Evolutionary conservation across 1,284 basidiomycete species (phyloP), one percentile per base, ranked within the genome.

Genomic region (Puccinia hordei): DNA sequence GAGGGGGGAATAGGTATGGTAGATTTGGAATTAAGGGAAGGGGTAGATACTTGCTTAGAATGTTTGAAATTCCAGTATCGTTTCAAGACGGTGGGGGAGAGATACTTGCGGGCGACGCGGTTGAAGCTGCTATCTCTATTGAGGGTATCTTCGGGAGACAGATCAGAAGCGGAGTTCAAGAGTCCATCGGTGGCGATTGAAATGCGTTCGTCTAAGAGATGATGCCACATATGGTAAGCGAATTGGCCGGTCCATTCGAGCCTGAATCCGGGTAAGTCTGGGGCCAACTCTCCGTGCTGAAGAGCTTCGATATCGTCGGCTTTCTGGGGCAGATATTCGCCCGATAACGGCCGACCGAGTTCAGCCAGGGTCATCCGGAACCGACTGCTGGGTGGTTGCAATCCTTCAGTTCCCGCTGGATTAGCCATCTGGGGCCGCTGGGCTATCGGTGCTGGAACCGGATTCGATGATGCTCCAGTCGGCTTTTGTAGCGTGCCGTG

Each of bases 221-320:
- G 76, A 72, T 79, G 76, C 76, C 76, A 79, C 76, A 79, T 79
- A 41, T 79, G 76, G 61, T 79, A 79, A 17, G 76, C 76, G 53
- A 44, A 79, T 72, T 79, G 76, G 30, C 66, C 66, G 27, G 76
- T 69, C 33, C 61, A 65, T 68, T 77, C 74, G 17, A 77, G 38
- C 22, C 65, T 22, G 44, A 79, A 79, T 8, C 65, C 65, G n/a
- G 76, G 35, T 59, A 38, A 30, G 33, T 71, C 68, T 1, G 66
- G 76, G n/a, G 53, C 65, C n/a, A 33, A 15, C 71, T 69, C 76
- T 6, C 63, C 74, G 44, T 75, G 73, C 30, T 77, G 74, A 6
- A 66, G 41, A 30, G 24, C 24, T 51, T 77, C 74, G 33, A 77
- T 35, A 68, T 77, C 74, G 6, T 59, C 10, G 35, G 38, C 19